Conservation (phyloP, 2,329 filamentous ascomycete species). For the Venturia carpophila region DNA sequence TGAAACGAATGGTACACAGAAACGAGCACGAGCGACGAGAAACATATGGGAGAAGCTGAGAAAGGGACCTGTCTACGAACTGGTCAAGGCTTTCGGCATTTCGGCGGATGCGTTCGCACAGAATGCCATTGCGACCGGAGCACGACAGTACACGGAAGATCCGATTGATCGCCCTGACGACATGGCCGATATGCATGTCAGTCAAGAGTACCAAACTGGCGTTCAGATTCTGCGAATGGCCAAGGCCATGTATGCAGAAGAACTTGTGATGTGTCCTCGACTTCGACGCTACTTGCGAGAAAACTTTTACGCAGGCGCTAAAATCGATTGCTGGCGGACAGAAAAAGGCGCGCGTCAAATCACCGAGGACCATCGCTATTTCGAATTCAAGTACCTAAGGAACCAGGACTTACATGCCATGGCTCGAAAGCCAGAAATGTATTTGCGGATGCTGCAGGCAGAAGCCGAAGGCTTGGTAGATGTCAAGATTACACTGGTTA, state of each 20-base stretch:
- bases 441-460: conserved; percentile 93
- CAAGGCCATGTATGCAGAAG: conserved; percentile 83
- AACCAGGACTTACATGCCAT: conserved; percentile 80
- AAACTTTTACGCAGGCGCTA: conserved; percentile 73
- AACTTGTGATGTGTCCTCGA: conserved; percentile 77
- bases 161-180: conserved; percentile 72
- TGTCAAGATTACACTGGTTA: conserved; percentile 69
- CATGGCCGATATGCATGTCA: conserved; percentile 70
- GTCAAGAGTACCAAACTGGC: conserved; percentile 65
- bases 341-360: conserved; percentile 92
- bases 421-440: conserved; percentile 76
- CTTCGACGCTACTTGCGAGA: conserved; percentile 81
- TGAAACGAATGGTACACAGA: conserved; percentile 59
- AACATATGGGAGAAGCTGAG: conserved; percentile 78
- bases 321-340: conserved; percentile 81
- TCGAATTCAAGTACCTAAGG: conserved; percentile 93
- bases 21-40: conserved; percentile 74
- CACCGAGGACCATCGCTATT: conserved; percentile 90
- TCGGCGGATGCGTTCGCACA: conserved; percentile 79
- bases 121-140: conserved; percentile 71
- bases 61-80: conserved; percentile 66
- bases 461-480: conserved; percentile 90
- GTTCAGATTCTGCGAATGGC: conserved; percentile 69
- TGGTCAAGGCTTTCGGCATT: conserved; percentile 87
- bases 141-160: conserved; percentile 78